Percentiles rank a stretch among this genome's conserved stretches.
phyloP scores from a whole-genome alignment of 2,329 filamentous ascomycete species.

The Ceratocystis albifundus region DNA sequence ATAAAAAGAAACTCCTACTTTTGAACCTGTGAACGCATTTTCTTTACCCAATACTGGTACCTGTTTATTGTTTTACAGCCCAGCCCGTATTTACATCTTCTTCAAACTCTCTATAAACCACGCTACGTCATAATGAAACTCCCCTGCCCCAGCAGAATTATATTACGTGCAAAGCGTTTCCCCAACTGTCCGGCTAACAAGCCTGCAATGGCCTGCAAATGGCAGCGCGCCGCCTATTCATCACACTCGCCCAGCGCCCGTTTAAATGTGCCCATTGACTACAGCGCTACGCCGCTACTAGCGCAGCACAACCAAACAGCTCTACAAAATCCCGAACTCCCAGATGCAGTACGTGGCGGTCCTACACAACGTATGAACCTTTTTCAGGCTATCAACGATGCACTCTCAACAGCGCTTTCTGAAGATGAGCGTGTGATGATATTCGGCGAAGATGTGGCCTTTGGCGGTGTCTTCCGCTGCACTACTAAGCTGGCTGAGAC shows the following conservation, averaged over 20 bases:
- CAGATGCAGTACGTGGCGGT: constrained; percentile 51
- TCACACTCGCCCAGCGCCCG: constrained; percentile 48
- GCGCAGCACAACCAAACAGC: constrained; percentile 66
- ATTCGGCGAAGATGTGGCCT: constrained; percentile 94
- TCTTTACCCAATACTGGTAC: background rate
- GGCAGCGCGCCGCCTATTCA: constrained; percentile 34
- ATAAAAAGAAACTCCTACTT: background rate
- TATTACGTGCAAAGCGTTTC: background rate
- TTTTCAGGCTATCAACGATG: constrained; percentile 87
- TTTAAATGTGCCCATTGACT: constrained; percentile 82
- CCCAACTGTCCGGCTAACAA: background rate
- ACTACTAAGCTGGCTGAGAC: constrained; percentile 82
- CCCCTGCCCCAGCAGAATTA: background rate
- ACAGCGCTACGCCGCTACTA: constrained; percentile 67
- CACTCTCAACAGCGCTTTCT: constrained; percentile 68
- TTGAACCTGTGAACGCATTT: background rate
- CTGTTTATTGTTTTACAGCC: background rate
- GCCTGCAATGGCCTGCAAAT: background rate
- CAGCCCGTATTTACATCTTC: background rate
- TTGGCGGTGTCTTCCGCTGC: constrained; percentile 91
- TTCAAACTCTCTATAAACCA: background rate
- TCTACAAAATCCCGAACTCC: constrained; percentile 59
- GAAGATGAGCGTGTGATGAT: constrained; percentile 77
- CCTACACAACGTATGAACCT: constrained; percentile 81
- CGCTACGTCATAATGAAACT: background rate